Base-by-base conservation (phyloP, 2,329 filamentous ascomycete genomes). In the Fusarium kyushuense region DNA sequence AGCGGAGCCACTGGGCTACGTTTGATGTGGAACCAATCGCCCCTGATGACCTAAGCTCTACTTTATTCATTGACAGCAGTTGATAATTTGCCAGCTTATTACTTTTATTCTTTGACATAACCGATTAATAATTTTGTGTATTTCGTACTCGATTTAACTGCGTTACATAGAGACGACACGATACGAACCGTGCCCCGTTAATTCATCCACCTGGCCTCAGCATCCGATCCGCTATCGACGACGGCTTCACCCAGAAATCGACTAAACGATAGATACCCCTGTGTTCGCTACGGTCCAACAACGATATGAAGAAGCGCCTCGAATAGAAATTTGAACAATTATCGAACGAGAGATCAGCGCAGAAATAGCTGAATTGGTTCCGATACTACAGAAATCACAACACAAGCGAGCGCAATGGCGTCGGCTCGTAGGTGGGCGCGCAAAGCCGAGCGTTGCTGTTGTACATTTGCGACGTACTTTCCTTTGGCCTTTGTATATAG, bases 401-500 rank as follows among this genome's bases (percentile, higher is more conserved):
- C 45, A 49, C 29, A 53, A 59, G 35, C 49, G 38, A 54, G 52
- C 45, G 42, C 54, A 62, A 69, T 69, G 67, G 66, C 66, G 46
- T 88, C 88, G 84, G 79, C 83, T 76, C 86, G 86, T 72, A 84
- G 87, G 74, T 92, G 88, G 83, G 90, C 88, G 48, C 86, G 91
- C 68, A 88, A 86, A 77, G 54, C 92, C 74, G 94, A 97, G 84
- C 91, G 94, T 49, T 90, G 88, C 75, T 97, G 94, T 84, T 98
- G 94, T 82, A 82, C 85, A 42, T 87, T 89, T 63, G 85, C 91
- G 54, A 92, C 89, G 27, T 97, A 94, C 79, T 92, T 97, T 71
- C 95, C 95, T n/a, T 84, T 98, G 19, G 83, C 83, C 29, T 97
- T 98, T 76, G 92, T 98, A 60, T 97, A 97, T 76, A 87, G 91